Evolutionary conservation across 192 early-diverging fungal species (phyloP).

Genomic region (Coemansia sp.): DNA sequence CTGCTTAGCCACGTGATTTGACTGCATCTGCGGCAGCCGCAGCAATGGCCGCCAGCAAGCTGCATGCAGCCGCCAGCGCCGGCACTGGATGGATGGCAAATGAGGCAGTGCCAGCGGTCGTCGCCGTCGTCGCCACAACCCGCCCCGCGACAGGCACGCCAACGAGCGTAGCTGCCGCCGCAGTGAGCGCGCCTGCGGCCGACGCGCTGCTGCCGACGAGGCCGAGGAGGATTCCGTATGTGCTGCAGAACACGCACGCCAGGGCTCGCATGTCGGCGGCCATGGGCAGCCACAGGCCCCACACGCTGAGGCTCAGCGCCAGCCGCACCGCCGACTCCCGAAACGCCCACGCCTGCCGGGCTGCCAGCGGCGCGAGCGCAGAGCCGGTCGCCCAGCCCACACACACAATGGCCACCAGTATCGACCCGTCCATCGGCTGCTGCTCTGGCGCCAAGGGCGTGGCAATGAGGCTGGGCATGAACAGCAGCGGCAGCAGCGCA

Average conservation of each 20-base stretch:
- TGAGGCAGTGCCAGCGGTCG: background rate
- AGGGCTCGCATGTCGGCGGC: slow-evolving; percentile 9
- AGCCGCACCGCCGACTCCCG: background rate
- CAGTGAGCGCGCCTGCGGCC: background rate
- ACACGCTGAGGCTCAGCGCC: slow-evolving; percentile 8
- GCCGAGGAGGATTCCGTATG: slow-evolving; percentile 23
- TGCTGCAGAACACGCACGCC: slow-evolving; percentile 10
- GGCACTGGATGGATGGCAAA: background rate
- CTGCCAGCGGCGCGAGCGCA: background rate
- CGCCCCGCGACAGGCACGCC: slow-evolving; percentile 2
- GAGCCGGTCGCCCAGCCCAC: slow-evolving; percentile 3
- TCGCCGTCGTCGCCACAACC: background rate
- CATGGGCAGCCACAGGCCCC: slow-evolving; percentile 36
- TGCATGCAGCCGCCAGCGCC: slow-evolving; percentile 14
- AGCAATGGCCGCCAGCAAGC: background rate
- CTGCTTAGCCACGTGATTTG: background rate
- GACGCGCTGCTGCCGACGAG: background rate
- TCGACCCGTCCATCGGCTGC: slow-evolving; percentile 1
- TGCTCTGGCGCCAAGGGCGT: background rate
- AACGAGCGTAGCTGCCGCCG: background rate
- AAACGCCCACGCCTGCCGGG: background rate
- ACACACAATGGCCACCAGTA: slow-evolving; percentile 5
- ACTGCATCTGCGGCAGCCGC: background rate
- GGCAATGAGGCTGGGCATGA: slow-evolving; percentile 4
- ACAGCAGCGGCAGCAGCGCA: slow-evolving; percentile 7